These are phyloP conservation scores for Penicillium italicum DNA, from an alignment of 2,329 filamentous ascomycete species.

Conservation along the genomic window DNA sequence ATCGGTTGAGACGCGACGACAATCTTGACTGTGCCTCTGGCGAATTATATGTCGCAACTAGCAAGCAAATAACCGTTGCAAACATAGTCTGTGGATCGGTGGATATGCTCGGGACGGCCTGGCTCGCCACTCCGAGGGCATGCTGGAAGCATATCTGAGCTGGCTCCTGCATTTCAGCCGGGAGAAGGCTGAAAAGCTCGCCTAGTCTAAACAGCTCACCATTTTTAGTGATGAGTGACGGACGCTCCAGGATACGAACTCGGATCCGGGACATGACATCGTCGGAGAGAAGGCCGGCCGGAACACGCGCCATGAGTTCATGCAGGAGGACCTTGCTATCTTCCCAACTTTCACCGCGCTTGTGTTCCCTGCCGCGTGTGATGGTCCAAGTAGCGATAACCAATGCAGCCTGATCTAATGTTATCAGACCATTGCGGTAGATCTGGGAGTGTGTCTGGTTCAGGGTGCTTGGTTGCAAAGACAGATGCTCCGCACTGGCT, in stretches of 20 bases:
- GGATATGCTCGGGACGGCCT: constrained; percentile 16
- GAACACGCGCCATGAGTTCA: constrained; percentile 31
- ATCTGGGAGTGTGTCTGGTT: constrained; percentile 43
- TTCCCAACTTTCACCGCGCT: constrained; percentile 24
- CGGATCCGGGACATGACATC: constrained; percentile 29
- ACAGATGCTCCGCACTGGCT: constrained; percentile 24
- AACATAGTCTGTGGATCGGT: constrained; percentile 22
- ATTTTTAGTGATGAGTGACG: constrained; percentile 32
- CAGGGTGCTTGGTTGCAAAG: constrained; percentile 31
- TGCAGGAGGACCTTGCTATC: constrained; percentile 29
- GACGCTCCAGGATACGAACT: constrained; percentile 32
- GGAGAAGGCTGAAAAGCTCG: constrained; percentile 31
- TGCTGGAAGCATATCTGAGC: constrained; percentile 25
- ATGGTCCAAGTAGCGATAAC: constrained; percentile 41
- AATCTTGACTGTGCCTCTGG: constrained; percentile 20
- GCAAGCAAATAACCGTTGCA: constrained; percentile 33
- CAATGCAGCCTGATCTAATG: constrained; percentile 39
- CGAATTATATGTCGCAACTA: constrained; percentile 27
- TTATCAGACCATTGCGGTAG: constrained; percentile 43
- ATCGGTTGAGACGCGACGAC: constrained; percentile 33
- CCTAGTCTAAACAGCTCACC: constrained; percentile 37
- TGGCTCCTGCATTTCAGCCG: constrained; percentile 25
- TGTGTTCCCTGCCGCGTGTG: constrained; percentile 31
- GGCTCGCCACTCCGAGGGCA: constrained; percentile 21
- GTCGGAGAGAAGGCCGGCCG: constrained; percentile 27